These are phyloP conservation scores for Strombidium stylifer DNA, from an alignment of 73 alveolate genomes.

Conservation along the genomic window DNA sequence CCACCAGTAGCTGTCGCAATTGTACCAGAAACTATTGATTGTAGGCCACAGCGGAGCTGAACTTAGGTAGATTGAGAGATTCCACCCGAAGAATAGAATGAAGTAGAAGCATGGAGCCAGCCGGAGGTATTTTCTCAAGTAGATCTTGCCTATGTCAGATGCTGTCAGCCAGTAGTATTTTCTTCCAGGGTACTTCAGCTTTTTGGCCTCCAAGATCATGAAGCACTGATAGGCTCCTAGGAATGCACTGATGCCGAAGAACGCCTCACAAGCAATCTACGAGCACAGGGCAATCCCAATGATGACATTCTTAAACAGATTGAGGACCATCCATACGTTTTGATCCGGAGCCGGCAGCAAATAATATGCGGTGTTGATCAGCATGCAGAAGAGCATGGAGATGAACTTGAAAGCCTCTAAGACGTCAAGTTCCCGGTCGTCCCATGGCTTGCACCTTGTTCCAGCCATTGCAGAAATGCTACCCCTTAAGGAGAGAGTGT, in stretches of 20 bases:
- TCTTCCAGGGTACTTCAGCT: constrained; percentile 10
- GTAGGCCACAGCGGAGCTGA: constrained; percentile 19
- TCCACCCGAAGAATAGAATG: constrained; percentile 48
- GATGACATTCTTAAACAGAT: constrained; percentile 6
- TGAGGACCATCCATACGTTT: constrained; percentile 27
- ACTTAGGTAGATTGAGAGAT: constrained; percentile 1
- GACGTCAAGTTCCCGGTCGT: constrained; percentile 21
- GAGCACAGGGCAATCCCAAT: constrained; percentile 11
- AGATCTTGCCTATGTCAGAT: constrained; percentile 4
- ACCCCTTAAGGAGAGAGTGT: no score
- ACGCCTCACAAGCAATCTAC: constrained; percentile 14
- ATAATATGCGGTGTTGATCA: constrained; percentile 26
- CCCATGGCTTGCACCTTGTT: constrained; percentile 18
- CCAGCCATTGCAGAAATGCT: no score
- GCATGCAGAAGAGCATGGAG: background rate
- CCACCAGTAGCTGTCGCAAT: constrained; percentile 46
- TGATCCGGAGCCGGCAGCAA: constrained; percentile 26
- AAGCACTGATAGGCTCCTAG: constrained; percentile 19
- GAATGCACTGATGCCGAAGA: constrained; percentile 19
- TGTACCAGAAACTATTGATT: background rate
- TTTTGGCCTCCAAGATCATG: background rate
- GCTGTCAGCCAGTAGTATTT: background rate
- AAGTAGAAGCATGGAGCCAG: constrained; percentile 21
- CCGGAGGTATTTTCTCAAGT: constrained; percentile 20
- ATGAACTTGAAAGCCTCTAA: constrained; percentile 31